phyloP scores from a whole-genome alignment of 2,329 filamentous ascomycete genomes.

The Nemania diffusa region DNA sequence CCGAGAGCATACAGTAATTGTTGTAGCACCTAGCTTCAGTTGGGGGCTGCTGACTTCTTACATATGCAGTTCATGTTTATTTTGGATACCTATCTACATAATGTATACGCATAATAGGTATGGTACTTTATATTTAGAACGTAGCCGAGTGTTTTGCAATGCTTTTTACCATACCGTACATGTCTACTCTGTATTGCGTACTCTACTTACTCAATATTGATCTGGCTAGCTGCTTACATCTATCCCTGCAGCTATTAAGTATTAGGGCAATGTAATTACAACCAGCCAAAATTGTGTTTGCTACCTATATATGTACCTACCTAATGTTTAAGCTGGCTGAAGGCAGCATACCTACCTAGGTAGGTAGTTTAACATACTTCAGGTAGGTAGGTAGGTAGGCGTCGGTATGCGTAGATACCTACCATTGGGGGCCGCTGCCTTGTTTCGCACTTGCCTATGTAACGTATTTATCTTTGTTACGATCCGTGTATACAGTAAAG shows the following conservation, averaged over 20 bases:
- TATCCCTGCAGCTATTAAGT: not conserved
- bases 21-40: not conserved
- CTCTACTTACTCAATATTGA: not conserved
- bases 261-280: no score
- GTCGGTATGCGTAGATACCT: no score
- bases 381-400: not conserved
- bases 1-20: not conserved
- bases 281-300: no score
- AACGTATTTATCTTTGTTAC: not conserved
- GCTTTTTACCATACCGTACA: no score
- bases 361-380: not conserved
- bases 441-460: not conserved
- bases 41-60: constrained; percentile 19
- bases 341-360: not conserved
- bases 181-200: no score
- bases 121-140: constrained; percentile 8
- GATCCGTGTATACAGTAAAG: not conserved
- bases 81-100: not conserved
- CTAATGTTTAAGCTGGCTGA: not conserved
- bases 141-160: not conserved
- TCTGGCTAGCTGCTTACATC: not conserved
- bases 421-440: not conserved
- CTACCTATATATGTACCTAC: no score
- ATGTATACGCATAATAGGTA: not conserved
- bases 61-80: no score